Evolutionary conservation across 352 stramenopile species (phyloP).

Genomic region (Globisporangium irregulare): DNA sequence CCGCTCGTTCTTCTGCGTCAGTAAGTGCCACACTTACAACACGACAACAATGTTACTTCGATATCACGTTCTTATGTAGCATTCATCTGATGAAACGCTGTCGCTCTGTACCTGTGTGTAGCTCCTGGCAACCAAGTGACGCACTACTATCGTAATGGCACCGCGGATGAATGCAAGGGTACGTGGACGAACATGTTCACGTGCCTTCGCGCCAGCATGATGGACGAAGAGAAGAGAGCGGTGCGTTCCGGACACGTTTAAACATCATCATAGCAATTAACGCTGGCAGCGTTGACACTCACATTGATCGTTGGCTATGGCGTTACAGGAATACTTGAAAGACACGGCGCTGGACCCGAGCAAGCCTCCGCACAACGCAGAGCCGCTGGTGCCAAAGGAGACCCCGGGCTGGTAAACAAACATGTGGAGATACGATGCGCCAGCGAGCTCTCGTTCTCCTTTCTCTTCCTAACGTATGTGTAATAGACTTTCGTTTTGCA

Average conservation of each 20-base stretch:
- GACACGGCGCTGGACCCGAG: conserved; percentile 60
- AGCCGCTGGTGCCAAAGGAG: conserved; percentile 68
- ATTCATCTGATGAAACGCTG: background rate
- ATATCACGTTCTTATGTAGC: background rate
- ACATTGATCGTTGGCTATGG: background rate
- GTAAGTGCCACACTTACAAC: conserved; percentile 40
- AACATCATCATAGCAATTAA: no score
- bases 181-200: conserved; percentile 82
- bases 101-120: conserved; percentile 15
- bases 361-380: conserved; percentile 45
- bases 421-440: no score
- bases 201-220: conserved; percentile 75
- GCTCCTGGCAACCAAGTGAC: conserved; percentile 79
- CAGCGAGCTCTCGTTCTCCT: conserved; percentile 3
- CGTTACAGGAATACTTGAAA: conserved; percentile 55
- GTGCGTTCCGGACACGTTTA: conserved; percentile 17
- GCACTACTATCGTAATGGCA: conserved; percentile 73
- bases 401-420: conserved; percentile 59
- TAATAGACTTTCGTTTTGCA: conserved; percentile 13
- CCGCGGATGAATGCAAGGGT: conserved; percentile 74
- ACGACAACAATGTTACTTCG: background rate
- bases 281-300: no score
- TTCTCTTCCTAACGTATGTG: conserved; percentile 9
- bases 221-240: conserved; percentile 70
- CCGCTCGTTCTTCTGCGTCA: conserved; percentile 79